Evolutionary conservation across 1,284 basidiomycete species (phyloP).

Genomic region (Sporisorium graminicola): DNA sequence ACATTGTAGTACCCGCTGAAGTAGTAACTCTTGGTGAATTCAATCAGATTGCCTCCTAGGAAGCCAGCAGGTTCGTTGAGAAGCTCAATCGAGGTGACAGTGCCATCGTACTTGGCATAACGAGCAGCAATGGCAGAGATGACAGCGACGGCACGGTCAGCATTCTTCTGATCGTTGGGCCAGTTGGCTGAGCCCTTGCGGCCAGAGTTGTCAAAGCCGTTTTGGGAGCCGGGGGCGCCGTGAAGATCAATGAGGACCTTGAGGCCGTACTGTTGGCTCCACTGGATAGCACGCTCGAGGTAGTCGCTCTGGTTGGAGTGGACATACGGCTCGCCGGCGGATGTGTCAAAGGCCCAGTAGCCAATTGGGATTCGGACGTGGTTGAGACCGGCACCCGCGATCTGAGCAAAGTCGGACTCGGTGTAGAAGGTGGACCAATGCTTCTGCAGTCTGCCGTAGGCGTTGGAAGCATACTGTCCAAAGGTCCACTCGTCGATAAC

Average conservation of each 20-base stretch:
- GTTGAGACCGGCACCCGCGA: conserved; percentile 72
- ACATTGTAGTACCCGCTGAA: conserved; percentile 45
- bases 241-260: conserved; percentile 84
- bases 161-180: conserved; percentile 78
- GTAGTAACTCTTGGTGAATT: conserved; percentile 54
- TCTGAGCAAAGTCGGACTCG: conserved; percentile 79
- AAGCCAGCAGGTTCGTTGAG: conserved; percentile 65
- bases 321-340: conserved; percentile 84
- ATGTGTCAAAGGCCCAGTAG: conserved; percentile 90
- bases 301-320: conserved; percentile 79
- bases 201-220: conserved; percentile 75
- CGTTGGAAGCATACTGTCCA: conserved; percentile 73
- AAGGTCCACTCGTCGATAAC: conserved; percentile 88
- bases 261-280: conserved; percentile 82
- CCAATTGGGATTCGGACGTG: conserved; percentile 90
- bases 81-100: conserved; percentile 63
- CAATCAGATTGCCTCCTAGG: conserved; percentile 35
- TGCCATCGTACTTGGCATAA: conserved; percentile 58
- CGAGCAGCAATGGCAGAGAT: conserved; percentile 74
- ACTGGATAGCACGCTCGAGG: conserved; percentile 77
- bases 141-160: conserved; percentile 79
- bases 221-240: conserved; percentile 71
- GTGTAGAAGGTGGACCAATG: conserved; percentile 90
- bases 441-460: conserved; percentile 39
- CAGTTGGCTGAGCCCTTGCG: conserved; percentile 78